phyloP scores from a whole-genome alignment of 306 rosid genomes.

The Quercus berberidifolia region DNA sequence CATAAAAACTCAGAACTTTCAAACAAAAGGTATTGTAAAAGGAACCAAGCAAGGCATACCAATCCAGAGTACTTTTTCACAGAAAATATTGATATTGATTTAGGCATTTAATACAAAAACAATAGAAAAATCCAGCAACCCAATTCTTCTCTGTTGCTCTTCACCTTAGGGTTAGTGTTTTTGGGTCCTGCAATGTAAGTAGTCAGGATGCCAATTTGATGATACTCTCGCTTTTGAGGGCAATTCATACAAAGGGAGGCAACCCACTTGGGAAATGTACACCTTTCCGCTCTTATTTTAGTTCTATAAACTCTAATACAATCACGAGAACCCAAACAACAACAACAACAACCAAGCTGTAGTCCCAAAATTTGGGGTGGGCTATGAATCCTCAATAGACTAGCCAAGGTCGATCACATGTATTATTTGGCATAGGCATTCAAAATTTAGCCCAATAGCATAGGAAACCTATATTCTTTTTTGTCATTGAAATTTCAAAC shows the following conservation, averaged over 20 bases:
- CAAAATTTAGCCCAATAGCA: too few relatives aligned
- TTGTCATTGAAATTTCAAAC: neutral
- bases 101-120: neutral
- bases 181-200: neutral
- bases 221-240: neutral
- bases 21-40: neutral
- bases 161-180: neutral
- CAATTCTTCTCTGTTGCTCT: neutral
- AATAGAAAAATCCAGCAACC: neutral
- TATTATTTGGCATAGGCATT: too few relatives aligned
- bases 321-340: too few relatives aligned
- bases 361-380: too few relatives aligned
- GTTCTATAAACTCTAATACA: too few relatives aligned
- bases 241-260: neutral
- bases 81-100: neutral
- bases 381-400: too few relatives aligned
- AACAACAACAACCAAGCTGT: too few relatives aligned
- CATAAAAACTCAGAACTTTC: neutral
- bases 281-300: too few relatives aligned
- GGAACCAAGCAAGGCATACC: too few relatives aligned
- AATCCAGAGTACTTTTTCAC: too few relatives aligned
- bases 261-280: neutral
- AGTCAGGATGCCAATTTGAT: neutral
- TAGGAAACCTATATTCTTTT: neutral
- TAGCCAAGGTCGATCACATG: too few relatives aligned